These are phyloP conservation scores for Dactylellina leptospora DNA, from an alignment of 2,329 filamentous ascomycete species.

Conservation along the genomic window DNA sequence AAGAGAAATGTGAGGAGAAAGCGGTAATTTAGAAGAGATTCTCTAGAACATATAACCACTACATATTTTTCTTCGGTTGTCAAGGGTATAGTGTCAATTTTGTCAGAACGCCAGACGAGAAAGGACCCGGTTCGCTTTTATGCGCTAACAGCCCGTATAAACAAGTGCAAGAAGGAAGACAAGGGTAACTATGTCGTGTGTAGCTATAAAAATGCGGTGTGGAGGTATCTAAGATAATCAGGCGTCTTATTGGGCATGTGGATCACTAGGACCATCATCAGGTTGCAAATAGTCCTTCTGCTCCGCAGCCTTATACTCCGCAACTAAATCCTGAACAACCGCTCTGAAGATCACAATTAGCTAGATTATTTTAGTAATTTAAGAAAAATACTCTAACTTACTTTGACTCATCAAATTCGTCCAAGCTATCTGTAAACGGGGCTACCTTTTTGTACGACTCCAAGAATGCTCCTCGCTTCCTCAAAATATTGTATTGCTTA, in stretches of 20 bases:
- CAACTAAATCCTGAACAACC: slow-evolving; percentile 88
- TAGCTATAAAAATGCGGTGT: too few species aligned
- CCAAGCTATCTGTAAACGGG: slow-evolving; percentile 87
- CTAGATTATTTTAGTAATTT: too few species aligned
- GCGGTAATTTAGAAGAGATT: slow-evolving; percentile 22
- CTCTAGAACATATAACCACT: neutral
- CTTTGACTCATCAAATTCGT: slow-evolving; percentile 94
- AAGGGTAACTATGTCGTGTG: neutral
- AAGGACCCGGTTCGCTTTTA: slow-evolving; percentile 20
- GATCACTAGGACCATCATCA: slow-evolving; percentile 29
- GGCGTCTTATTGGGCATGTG: slow-evolving; percentile 27
- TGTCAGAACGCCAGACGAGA: slow-evolving; percentile 21
- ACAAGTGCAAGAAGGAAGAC: neutral
- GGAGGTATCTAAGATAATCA: neutral
- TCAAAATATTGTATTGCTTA: slow-evolving; percentile 88
- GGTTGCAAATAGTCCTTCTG: slow-evolving; percentile 87
- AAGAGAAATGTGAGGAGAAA: slow-evolving; percentile 44
- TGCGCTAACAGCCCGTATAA: slow-evolving; percentile 31
- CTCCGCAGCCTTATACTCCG: slow-evolving; percentile 96
- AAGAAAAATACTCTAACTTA: neutral
- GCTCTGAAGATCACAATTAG: slow-evolving; percentile 39
- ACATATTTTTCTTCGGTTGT: neutral
- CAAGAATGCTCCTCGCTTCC: slow-evolving; percentile 95
- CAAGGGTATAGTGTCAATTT: slow-evolving; percentile 3
- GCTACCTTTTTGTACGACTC: slow-evolving; percentile 96